Evolutionary conservation across 345 rosid species (phyloP).

Genomic region (Acer campestre): DNA sequence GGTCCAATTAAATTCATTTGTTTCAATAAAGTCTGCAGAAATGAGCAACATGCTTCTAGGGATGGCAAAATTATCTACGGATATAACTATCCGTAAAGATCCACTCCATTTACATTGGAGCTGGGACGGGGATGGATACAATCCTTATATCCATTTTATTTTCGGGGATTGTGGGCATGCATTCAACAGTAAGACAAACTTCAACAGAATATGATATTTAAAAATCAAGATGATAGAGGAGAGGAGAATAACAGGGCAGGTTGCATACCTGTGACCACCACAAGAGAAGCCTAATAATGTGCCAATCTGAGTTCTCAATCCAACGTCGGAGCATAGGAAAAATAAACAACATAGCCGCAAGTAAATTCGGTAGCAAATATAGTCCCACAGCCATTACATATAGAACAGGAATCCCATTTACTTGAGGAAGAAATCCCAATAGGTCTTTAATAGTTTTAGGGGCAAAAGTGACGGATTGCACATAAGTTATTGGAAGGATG

Average conservation of each 20-base stretch:
- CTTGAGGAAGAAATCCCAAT: conserved; percentile 60
- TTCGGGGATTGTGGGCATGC: no score
- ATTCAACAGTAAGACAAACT: background rate
- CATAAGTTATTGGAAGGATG: conserved; percentile 76
- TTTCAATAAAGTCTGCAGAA: background rate
- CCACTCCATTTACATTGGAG: no score
- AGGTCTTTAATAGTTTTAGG: conserved; percentile 43
- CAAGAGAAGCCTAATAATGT: conserved; percentile 74
- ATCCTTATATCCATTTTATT: no score
- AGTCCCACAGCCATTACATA: conserved; percentile 75
- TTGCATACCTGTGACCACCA: conserved; percentile 98
- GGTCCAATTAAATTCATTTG: background rate
- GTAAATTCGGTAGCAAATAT: conserved; percentile 80
- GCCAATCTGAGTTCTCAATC: conserved; percentile 99
- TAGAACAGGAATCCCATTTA: conserved; percentile 71
- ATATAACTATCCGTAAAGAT: no score
- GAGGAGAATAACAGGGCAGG: background rate
- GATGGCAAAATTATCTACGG: no score
- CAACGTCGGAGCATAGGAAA: conserved; percentile 96
- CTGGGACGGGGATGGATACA: no score
- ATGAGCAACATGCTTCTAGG: background rate
- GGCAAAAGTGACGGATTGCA: conserved; percentile 51
- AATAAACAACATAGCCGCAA: conserved; percentile 78
- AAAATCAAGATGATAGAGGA: conserved; percentile 1
- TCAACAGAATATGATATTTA: background rate